Evolutionary conservation across 2,329 filamentous ascomycete species (phyloP).

Genomic region (Saccharata proteae): DNA sequence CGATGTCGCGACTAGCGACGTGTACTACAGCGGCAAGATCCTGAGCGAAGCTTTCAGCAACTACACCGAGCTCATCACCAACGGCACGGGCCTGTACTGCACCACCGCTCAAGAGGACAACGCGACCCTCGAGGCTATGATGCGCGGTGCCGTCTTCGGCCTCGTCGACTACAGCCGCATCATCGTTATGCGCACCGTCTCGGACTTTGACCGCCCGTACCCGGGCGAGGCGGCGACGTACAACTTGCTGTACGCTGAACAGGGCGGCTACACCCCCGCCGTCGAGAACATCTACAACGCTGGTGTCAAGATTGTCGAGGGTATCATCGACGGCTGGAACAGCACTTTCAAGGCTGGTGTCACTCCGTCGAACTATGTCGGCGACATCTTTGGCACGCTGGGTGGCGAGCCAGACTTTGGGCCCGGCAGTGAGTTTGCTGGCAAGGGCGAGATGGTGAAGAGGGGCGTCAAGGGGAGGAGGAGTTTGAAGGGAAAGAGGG

Average conservation of each 20-base stretch:
- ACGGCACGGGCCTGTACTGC: constrained; percentile 25
- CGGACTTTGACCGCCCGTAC: constrained; percentile 60
- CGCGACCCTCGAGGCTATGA: constrained; percentile 20
- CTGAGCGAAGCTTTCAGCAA: constrained; percentile 18
- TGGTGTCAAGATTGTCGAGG: constrained; percentile 51
- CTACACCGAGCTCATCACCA: constrained; percentile 20
- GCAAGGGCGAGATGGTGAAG: constrained; percentile 10
- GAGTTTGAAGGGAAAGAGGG: constrained; percentile 1
- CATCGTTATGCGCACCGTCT: constrained; percentile 34
- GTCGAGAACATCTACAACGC: constrained; percentile 55
- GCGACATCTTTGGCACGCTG: constrained; percentile 57
- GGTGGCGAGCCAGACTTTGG: constrained; percentile 57
- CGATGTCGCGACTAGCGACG: constrained; percentile 20
- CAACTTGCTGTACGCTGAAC: constrained; percentile 47
- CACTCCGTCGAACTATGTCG: constrained; percentile 50
- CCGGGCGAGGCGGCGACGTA: constrained; percentile 42
- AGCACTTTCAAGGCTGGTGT: constrained; percentile 44
- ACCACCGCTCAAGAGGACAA: constrained; percentile 25
- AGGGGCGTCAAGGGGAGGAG: constrained; percentile 6
- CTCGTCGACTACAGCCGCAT: constrained; percentile 23
- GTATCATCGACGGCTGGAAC: constrained; percentile 50
- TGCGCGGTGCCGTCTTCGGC: constrained; percentile 16
- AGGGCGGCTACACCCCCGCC: constrained; percentile 51
- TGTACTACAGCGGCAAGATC: constrained; percentile 18
- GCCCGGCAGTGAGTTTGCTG: constrained; percentile 29